These are phyloP conservation scores for Alnus rubra DNA, from an alignment of 306 rosid genomes.

Conservation along the genomic window DNA sequence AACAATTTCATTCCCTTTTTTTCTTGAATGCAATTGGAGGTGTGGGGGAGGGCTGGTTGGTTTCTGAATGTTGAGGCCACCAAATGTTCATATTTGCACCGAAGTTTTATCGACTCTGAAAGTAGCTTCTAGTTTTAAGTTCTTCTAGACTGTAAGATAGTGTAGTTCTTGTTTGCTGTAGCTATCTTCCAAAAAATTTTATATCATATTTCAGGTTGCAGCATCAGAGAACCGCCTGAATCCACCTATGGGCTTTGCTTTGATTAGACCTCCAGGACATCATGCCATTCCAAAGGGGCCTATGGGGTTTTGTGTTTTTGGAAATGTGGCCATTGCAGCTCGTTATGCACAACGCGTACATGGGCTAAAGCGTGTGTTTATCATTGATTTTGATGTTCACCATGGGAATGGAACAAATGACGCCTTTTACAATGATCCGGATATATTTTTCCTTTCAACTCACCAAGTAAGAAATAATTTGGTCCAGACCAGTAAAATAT, in stretches of 20 bases:
- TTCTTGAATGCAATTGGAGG: not conserved
- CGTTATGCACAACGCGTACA: constrained; percentile 87
- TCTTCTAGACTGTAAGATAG: constrained; percentile 10
- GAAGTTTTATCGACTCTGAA: constrained; percentile 4
- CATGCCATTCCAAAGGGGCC: constrained; percentile 94
- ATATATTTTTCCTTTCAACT: constrained; percentile 85
- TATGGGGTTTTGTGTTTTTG: constrained; percentile 91
- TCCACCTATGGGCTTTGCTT: constrained; percentile 85
- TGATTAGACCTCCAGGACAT: constrained; percentile 97
- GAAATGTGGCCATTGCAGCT: constrained; percentile 91
- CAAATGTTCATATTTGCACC: not conserved
- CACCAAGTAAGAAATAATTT: constrained; percentile 74
- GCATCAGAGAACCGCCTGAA: constrained; percentile 56
- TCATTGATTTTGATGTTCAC: constrained; percentile 91
- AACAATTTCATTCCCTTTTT: not conserved
- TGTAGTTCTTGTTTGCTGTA: not conserved
- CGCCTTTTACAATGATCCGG: constrained; percentile 88
- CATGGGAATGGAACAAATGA: constrained; percentile 97
- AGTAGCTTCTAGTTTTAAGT: constrained; percentile 1
- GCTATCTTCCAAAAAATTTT: not conserved
- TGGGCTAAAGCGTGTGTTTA: constrained; percentile 79
- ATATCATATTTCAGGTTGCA: constrained; percentile 51
- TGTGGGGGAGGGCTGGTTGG: not conserved
- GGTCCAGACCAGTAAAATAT: not conserved
- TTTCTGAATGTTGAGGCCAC: not conserved